These are phyloP conservation scores for Fraxinus excelsior DNA, from an alignment of 257 asterid species.

Conservation along the genomic window DNA sequence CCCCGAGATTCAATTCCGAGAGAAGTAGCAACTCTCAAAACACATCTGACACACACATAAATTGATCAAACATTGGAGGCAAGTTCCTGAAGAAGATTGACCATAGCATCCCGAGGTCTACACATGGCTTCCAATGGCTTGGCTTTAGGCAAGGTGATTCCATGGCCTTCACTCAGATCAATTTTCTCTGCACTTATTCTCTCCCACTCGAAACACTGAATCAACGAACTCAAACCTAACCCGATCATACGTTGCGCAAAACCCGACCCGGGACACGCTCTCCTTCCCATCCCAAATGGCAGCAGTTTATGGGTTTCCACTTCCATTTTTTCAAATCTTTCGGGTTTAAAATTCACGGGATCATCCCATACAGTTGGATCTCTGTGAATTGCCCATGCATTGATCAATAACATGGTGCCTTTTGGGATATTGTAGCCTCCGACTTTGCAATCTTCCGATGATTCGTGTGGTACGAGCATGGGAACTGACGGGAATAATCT, in stretches of 20 bases:
- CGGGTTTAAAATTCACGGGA: conserved; percentile 27
- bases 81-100: neutral
- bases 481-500: conserved; percentile 27
- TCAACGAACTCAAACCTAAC: conserved; percentile 21
- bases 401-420: conserved; percentile 26
- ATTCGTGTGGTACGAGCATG: conserved; percentile 20
- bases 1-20: too few relatives aligned
- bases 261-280: conserved; percentile 31
- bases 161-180: conserved; percentile 24
- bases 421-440: conserved; percentile 27
- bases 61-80: neutral
- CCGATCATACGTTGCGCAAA: conserved; percentile 29
- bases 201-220: conserved; percentile 36
- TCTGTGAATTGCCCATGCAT: conserved; percentile 33
- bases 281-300: conserved; percentile 37
- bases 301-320: conserved; percentile 25
- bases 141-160: conserved; percentile 23
- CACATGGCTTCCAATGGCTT: conserved; percentile 29
- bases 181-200: conserved; percentile 16
- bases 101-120: conserved; percentile 19
- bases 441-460: conserved; percentile 18
- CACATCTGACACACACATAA: neutral
- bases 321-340: conserved; percentile 20
- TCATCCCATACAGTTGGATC: conserved; percentile 27
- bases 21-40: too few relatives aligned